These are phyloP conservation scores for Nepenthes alata DNA, from an alignment of 179 eudicot genomes.

Conservation along the genomic window DNA sequence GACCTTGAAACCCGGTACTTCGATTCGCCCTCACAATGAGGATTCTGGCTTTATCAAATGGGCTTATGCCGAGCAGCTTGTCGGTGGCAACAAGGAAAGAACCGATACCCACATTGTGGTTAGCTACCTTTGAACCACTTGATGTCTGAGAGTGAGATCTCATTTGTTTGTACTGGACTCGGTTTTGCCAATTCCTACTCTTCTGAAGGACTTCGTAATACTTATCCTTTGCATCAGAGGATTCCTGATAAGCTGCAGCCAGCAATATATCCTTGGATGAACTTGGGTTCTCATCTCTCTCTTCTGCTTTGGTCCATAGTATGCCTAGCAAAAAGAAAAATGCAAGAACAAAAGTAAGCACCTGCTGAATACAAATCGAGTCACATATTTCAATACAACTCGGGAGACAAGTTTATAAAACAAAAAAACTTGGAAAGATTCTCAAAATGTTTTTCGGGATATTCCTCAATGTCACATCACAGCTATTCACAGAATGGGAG, in stretches of 20 bases:
- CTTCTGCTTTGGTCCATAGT: conserved; percentile 23
- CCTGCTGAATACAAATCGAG: no score
- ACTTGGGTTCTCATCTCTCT: conserved; percentile 7
- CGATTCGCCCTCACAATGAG: conserved; percentile 50
- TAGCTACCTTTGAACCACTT: conserved; percentile 8
- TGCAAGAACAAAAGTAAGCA: not conserved
- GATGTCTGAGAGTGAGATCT: conserved; percentile 4
- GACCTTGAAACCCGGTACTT: conserved; percentile 52
- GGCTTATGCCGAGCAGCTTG: conserved; percentile 29
- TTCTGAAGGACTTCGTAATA: conserved; percentile 23
- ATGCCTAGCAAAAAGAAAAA: conserved; percentile 24
- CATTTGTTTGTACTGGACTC: conserved; percentile 9
- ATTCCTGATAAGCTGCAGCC: conserved; percentile 5
- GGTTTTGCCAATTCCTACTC: conserved; percentile 15
- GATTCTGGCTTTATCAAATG: conserved; percentile 42
- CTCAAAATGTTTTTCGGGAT: not conserved
- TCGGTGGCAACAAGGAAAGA: conserved; percentile 59
- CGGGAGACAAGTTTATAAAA: not conserved
- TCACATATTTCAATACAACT: not conserved
- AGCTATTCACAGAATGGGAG: not conserved
- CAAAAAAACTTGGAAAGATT: no score
- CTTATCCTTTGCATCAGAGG: conserved; percentile 13
- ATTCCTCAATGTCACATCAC: not conserved
- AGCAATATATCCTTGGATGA: conserved; percentile 11
- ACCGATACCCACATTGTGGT: conserved; percentile 31